phyloP scores from a whole-genome alignment of 768 basidiomycete species.

The Pisolithus orientalis region DNA sequence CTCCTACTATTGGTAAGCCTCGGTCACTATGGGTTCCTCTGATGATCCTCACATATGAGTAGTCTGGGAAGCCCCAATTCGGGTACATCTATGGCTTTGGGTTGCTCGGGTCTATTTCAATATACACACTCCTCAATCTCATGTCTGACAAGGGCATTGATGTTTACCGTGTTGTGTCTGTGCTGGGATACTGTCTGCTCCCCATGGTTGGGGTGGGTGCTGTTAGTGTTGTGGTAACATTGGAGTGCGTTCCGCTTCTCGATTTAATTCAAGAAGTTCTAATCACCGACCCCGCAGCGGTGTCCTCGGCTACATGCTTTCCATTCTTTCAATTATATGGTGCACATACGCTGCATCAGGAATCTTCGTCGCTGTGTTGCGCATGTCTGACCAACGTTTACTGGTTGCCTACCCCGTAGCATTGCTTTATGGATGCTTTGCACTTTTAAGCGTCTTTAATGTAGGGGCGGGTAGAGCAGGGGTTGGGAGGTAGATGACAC shows the following conservation, averaged over 20 bases:
- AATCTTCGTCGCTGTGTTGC: slow-evolving; percentile 91
- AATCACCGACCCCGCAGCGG: slow-evolving; percentile 42
- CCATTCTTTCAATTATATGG: slow-evolving; percentile 83
- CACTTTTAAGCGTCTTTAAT: slow-evolving; percentile 86
- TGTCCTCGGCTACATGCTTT: slow-evolving; percentile 78
- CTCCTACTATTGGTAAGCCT: slow-evolving; percentile 82
- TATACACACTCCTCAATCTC: slow-evolving; percentile 92
- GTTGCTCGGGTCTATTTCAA: slow-evolving; percentile 85
- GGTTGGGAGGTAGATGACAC: slow-evolving; percentile 23
- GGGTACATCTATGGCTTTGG: slow-evolving; percentile 98
- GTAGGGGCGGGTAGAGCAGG: slow-evolving; percentile 33
- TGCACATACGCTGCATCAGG: slow-evolving; percentile 94
- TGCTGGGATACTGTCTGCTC: slow-evolving; percentile 92
- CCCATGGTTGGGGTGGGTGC: slow-evolving; percentile 95
- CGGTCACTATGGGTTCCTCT: neutral
- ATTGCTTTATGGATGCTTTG: slow-evolving; percentile 90
- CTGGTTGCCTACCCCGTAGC: slow-evolving; percentile 97
- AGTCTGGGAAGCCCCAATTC: slow-evolving; percentile 99
- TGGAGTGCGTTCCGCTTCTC: slow-evolving; percentile 59
- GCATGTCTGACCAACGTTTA: slow-evolving; percentile 92
- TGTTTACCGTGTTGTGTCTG: slow-evolving; percentile 90
- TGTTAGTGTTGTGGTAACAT: slow-evolving; percentile 76
- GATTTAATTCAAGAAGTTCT: neutral
- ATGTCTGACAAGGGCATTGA: slow-evolving; percentile 96
- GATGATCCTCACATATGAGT: slow-evolving; percentile 2